phyloP scores from a whole-genome alignment of 2,329 filamentous ascomycete genomes.

The Xylariaceae sp. region DNA sequence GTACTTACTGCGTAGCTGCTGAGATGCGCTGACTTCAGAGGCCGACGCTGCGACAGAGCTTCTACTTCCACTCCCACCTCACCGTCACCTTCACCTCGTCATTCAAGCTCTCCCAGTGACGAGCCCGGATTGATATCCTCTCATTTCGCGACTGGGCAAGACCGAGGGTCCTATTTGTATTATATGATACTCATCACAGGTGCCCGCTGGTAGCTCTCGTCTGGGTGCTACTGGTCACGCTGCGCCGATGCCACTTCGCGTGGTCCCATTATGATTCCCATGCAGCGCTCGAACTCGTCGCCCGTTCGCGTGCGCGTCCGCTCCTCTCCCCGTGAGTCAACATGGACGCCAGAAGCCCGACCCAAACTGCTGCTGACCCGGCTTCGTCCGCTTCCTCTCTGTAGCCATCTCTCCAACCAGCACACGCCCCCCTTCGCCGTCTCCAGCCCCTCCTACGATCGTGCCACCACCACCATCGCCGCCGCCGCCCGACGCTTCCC shows the following conservation, averaged over 20 bases:
- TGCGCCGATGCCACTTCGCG: constrained; percentile 28
- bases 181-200: constrained; percentile 12
- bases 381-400: constrained; percentile 13
- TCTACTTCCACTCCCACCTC: too few species aligned
- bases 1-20: too few species aligned
- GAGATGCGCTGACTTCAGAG: too few species aligned
- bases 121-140: too few species aligned
- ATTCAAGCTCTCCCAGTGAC: too few species aligned
- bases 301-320: constrained; percentile 51
- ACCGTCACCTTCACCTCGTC: too few species aligned
- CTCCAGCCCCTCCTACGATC: constrained; percentile 37
- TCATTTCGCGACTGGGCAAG: too few species aligned
- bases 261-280: constrained; percentile 52
- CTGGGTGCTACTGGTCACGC: constrained; percentile 26
- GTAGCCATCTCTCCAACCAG: constrained; percentile 45
- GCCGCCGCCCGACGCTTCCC: constrained; percentile 31
- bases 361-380: too few species aligned
- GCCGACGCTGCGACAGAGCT: too few species aligned
- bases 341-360: too few species aligned
- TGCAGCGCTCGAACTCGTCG: constrained; percentile 56
- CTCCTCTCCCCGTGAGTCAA: constrained; percentile 46
- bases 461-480: constrained; percentile 48
- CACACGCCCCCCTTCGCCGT: constrained; percentile 43
- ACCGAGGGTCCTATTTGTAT: too few species aligned
- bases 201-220: constrained; percentile 20